Conservation (phyloP, 768 basidiomycete genomes). For the Lentinula raphanica region DNA sequence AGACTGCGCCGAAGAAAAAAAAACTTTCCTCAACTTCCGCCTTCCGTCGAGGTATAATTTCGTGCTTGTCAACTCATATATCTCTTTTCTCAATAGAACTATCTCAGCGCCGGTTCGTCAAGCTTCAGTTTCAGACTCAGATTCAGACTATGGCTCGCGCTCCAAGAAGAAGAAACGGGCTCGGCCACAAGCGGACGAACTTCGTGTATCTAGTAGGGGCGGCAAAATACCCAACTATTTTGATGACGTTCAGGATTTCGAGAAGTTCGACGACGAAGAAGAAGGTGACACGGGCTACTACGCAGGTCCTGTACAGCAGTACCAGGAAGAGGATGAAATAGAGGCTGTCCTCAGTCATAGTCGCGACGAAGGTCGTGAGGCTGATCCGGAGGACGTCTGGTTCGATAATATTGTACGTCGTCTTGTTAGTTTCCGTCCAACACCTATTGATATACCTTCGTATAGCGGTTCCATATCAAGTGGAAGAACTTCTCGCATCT, state of each 20-base stretch:
- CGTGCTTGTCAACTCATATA: constrained; percentile 9
- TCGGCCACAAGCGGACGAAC: constrained; percentile 49
- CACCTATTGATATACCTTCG: constrained; percentile 12
- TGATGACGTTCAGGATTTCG: constrained; percentile 78
- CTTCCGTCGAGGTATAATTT: constrained; percentile 45
- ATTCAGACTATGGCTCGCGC: constrained; percentile 82
- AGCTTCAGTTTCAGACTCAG: constrained; percentile 65
- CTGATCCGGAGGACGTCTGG: constrained; percentile 78
- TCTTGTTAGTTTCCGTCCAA: constrained; percentile 6
- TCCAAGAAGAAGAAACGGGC: constrained; percentile 82
- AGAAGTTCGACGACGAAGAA: constrained; percentile 61
- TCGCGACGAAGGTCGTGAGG: constrained; percentile 76
- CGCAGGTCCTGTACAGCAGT: constrained; percentile 45
- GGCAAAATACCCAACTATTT: constrained; percentile 80
- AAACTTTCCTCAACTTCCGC: constrained; percentile 38
- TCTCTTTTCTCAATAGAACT: constrained; percentile 11
- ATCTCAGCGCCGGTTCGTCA: constrained; percentile 45
- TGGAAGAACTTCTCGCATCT: constrained; percentile 98
- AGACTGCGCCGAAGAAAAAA: constrained; percentile 65
- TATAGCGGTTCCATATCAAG: constrained; percentile 95
- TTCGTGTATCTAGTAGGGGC: constrained; percentile 73
- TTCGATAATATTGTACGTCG: constrained; percentile 75
- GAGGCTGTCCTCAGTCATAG: constrained; percentile 86
- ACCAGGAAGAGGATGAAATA: constrained; percentile 80
- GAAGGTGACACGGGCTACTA: constrained; percentile 52